These are phyloP conservation scores for sorghum (Sorghum bicolor) DNA, from an alignment of 176 grass and related monocot species.

Conservation along the genomic window Sorghum_bicolor_NCBIv3 NC_012870.2:76700501-76701000, in stretches of 20 bases:
- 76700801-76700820: neutral
- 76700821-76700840: conserved; percentile 9
- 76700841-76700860: neutral
- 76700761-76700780: conserved; percentile 19
- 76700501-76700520: conserved; percentile 13
- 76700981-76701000: conserved; percentile 4
- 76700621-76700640: neutral
- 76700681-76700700: conserved; percentile 25
- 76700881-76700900: neutral
- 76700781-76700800: neutral
- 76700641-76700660: neutral
- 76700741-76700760: conserved; percentile 7
- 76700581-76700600: neutral
- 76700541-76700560: neutral
- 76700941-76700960: neutral
- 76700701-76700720: conserved; percentile 36
- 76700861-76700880: neutral
- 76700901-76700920: neutral
- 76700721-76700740: conserved; percentile 41
- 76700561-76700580: neutral
- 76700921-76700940: conserved; percentile 17
- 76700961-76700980: neutral
- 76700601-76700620: neutral
- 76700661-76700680: conserved; percentile 29
- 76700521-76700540: neutral